These are phyloP conservation scores for peach (Prunus persica) DNA, from an alignment of 306 rosid species.

Conservation along the genomic window Prunus_persica_NCBIv2 NC_034014.1:9013501-9014000, in stretches of 20 bases:
- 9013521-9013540: background rate
- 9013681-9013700: slow-evolving; percentile 38
- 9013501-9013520: background rate
- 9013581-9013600: background rate
- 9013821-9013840: background rate
- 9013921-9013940: slow-evolving; percentile 51
- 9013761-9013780: background rate
- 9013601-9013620: background rate
- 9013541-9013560: background rate
- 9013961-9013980: background rate
- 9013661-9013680: slow-evolving; percentile 28
- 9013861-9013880: background rate
- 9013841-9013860: background rate
- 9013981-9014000: background rate
- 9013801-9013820: background rate
- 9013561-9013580: background rate
- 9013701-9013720: background rate
- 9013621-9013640: slow-evolving; percentile 29
- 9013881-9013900: slow-evolving; percentile 12
- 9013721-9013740: background rate
- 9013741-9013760: background rate
- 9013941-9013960: slow-evolving; percentile 47
- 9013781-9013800: background rate
- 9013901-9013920: slow-evolving; percentile 33
- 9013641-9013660: slow-evolving; percentile 25